These are phyloP conservation scores for Suillus placidus DNA, from an alignment of 768 basidiomycete species.

Conservation along the genomic window DNA sequence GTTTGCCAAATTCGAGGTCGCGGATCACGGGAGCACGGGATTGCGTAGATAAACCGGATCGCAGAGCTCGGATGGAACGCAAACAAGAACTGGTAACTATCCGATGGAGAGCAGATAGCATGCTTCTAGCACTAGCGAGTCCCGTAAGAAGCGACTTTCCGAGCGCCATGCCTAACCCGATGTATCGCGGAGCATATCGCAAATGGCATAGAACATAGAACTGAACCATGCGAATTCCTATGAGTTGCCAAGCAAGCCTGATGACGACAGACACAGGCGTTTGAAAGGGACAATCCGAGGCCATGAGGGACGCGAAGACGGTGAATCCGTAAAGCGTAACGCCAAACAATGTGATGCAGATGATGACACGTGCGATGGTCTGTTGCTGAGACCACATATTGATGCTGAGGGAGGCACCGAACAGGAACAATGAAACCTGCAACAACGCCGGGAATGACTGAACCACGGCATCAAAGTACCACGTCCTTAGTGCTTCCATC, in stretches of 20 bases:
- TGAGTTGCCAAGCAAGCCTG: slow-evolving; percentile 1
- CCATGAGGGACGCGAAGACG: slow-evolving; percentile 15
- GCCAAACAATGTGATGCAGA: slow-evolving; percentile 10
- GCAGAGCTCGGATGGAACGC: neutral
- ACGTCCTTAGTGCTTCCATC: slow-evolving; percentile 16
- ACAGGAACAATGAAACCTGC: slow-evolving; percentile 19
- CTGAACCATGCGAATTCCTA: neutral
- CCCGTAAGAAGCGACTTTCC: neutral
- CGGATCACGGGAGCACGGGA: neutral
- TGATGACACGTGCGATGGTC: slow-evolving; percentile 15
- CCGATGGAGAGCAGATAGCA: neutral
- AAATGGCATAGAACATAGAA: neutral
- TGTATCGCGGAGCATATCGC: neutral
- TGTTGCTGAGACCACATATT: slow-evolving; percentile 10
- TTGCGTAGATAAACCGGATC: neutral
- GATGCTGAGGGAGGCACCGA: slow-evolving; percentile 15
- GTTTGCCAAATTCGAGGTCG: slow-evolving; percentile 6
- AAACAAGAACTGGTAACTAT: neutral
- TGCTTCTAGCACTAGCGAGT: slow-evolving; percentile 2
- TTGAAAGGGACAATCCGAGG: slow-evolving; percentile 20
- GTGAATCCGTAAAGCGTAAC: slow-evolving; percentile 15
- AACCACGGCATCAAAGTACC: slow-evolving; percentile 19
- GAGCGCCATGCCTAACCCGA: neutral
- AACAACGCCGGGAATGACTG: slow-evolving; percentile 16
- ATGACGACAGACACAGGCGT: slow-evolving; percentile 17